Evolutionary conservation across 164 flowering plant species (phyloP).

Genomic region (Piper longum): DNA sequence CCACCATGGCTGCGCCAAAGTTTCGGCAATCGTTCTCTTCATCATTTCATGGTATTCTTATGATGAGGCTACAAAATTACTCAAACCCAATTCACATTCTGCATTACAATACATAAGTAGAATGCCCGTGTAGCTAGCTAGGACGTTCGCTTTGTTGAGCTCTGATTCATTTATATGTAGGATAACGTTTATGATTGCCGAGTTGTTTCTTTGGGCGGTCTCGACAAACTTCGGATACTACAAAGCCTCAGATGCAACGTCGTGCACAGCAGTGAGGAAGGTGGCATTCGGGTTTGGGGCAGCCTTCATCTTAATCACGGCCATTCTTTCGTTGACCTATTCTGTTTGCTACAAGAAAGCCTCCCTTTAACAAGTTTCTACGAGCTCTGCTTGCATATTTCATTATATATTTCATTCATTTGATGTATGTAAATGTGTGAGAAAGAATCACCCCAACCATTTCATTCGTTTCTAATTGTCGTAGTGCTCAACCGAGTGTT

Average conservation of each 20-base stretch:
- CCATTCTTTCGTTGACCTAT: constrained; percentile 47
- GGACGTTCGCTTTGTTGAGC: background rate
- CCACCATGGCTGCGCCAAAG: constrained; percentile 71
- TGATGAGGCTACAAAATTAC: background rate
- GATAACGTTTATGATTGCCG: constrained; percentile 69
- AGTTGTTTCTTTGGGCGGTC: constrained; percentile 70
- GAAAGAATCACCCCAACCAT: no score
- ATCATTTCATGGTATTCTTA: constrained; percentile 57
- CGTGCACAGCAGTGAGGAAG: constrained; percentile 59
- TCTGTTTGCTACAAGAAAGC: constrained; percentile 49
- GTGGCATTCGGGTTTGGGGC: constrained; percentile 83
- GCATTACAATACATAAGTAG: background rate
- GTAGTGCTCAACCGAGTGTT: no score
- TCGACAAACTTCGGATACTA: constrained; percentile 84
- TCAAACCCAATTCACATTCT: background rate
- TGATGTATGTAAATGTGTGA: no score
- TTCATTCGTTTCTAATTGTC: no score
- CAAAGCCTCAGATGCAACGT: constrained; percentile 30
- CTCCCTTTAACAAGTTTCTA: no score
- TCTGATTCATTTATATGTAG: constrained; percentile 14
- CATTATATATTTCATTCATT: no score
- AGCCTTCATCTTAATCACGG: constrained; percentile 54
- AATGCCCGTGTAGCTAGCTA: no score
- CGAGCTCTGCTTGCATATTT: no score
- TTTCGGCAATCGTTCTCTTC: constrained; percentile 74